Percentiles rank a stretch among this genome's conserved stretches.
Evolutionary conservation across 2,329 filamentous ascomycete species (phyloP).

Genomic region (Harringtonia aguacate): DNA sequence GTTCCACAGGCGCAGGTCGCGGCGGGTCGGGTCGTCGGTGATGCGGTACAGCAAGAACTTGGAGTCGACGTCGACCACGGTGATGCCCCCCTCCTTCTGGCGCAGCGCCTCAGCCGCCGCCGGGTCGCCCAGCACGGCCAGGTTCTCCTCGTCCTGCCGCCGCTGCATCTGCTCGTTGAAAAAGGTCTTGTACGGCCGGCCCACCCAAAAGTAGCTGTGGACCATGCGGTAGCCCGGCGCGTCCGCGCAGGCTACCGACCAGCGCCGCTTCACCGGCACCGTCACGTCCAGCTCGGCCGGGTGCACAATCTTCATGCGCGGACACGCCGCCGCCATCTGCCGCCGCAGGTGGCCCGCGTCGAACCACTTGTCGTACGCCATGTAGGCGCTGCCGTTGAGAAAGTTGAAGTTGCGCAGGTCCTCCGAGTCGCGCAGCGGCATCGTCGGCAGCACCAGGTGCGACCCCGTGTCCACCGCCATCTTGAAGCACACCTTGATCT

Average conservation of each 20-base stretch:
- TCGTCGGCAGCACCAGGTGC: conserved; percentile 19
- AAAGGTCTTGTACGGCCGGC: conserved; percentile 18
- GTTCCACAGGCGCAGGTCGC: conserved; percentile 23
- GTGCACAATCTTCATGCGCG: conserved; percentile 22
- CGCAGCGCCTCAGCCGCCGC: background rate
- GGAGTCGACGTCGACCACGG: conserved; percentile 17
- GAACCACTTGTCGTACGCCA: conserved; percentile 23
- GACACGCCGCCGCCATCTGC: conserved; percentile 16
- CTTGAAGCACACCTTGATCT: conserved; percentile 24
- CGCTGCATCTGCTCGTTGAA: conserved; percentile 11
- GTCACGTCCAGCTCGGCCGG: conserved; percentile 13
- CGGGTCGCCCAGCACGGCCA: background rate
- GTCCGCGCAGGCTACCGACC: conserved; percentile 13
- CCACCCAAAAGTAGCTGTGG: conserved; percentile 20
- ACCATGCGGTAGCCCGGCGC: conserved; percentile 16
- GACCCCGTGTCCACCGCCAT: conserved; percentile 22
- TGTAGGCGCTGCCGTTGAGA: conserved; percentile 18
- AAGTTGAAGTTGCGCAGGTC: conserved; percentile 21
- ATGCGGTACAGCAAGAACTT: conserved; percentile 23
- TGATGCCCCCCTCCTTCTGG: conserved; percentile 16
- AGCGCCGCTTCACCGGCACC: conserved; percentile 14
- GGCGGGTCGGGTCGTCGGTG: conserved; percentile 23
- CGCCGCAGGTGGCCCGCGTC: conserved; percentile 18
- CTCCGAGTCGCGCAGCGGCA: conserved; percentile 20
- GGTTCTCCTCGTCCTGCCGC: conserved; percentile 2